Percentiles rank a stretch among this genome's conserved stretches.
Conservation (phyloP, 805 yeast genomes). For the Metschnikowia sp. region DNA sequence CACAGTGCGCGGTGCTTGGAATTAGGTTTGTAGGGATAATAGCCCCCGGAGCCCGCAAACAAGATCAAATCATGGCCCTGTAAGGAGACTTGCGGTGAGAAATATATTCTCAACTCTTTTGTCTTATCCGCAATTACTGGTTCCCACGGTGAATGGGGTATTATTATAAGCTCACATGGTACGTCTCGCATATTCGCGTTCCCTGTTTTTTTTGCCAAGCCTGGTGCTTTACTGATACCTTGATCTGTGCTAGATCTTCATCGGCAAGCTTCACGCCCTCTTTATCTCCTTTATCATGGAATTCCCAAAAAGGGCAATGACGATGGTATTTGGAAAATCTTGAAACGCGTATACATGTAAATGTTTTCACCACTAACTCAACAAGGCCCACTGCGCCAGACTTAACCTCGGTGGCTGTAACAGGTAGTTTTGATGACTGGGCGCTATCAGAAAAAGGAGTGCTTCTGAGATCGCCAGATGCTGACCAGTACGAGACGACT, state of each 20-base stretch:
- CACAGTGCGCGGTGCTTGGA: conserved; percentile 5
- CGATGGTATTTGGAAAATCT: no score
- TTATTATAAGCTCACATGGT: conserved; percentile 9
- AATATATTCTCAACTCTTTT: background rate
- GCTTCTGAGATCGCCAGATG: conserved; percentile 8
- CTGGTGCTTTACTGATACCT: no score
- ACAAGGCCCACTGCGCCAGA: conserved; percentile 16
- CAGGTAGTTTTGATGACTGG: conserved; percentile 44
- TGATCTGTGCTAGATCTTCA: no score
- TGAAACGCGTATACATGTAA: no score
- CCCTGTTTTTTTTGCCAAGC: no score
- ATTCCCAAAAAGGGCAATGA: no score
- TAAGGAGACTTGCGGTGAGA: no score
- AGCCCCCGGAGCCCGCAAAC: conserved; percentile 4
- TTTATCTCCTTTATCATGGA: no score
- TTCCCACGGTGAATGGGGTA: conserved; percentile 4
- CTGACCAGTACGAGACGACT: conserved; percentile 19
- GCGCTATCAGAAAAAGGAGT: conserved; percentile 20
- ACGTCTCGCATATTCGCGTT: background rate
- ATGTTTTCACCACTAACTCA: conserved; percentile 1
- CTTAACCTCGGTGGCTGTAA: conserved; percentile 29
- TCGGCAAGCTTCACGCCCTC: no score
- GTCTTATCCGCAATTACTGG: background rate
- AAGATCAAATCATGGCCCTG: background rate
- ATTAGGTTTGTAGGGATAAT: background rate